Evolutionary conservation across 495 filamentous ascomycete genomes (phyloP).

Genomic region (Penicillium goetzii): DNA sequence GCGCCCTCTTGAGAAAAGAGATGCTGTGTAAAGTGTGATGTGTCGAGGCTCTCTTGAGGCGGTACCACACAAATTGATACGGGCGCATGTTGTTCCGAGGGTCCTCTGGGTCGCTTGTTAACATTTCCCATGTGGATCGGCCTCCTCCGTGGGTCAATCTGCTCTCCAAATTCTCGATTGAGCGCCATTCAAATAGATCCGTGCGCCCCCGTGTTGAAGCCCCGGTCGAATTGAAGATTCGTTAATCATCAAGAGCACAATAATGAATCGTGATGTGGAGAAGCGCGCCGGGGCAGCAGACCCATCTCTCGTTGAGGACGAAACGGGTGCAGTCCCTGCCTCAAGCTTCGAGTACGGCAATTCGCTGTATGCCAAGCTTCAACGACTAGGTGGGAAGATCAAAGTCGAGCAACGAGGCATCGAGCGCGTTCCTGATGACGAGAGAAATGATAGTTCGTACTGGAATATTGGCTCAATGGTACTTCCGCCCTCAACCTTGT

Average conservation of each 20-base stretch:
- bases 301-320: slow-evolving; percentile 33
- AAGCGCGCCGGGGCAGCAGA: slow-evolving; percentile 17
- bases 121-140: slow-evolving; percentile 14
- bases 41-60: background rate
- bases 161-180: background rate
- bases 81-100: background rate
- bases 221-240: background rate
- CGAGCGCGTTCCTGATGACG: slow-evolving; percentile 47
- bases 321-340: slow-evolving; percentile 57
- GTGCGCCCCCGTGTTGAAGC: background rate
- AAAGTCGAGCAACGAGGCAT: slow-evolving; percentile 40
- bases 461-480: slow-evolving; percentile 42
- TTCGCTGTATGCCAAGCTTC: slow-evolving; percentile 60
- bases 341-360: slow-evolving; percentile 60
- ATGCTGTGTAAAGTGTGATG: background rate
- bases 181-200: slow-evolving; percentile 10
- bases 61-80: background rate
- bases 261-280: slow-evolving; percentile 18
- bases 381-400: slow-evolving; percentile 41
- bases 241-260: background rate
- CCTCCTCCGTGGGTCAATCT: slow-evolving; percentile 23
- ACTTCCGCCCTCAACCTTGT: slow-evolving; percentile 25
- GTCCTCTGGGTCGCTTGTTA: background rate
- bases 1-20: background rate
- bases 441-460: slow-evolving; percentile 51